These are phyloP conservation scores for Trifolium repens DNA, from an alignment of 306 rosid genomes.

Conservation along the genomic window DNA sequence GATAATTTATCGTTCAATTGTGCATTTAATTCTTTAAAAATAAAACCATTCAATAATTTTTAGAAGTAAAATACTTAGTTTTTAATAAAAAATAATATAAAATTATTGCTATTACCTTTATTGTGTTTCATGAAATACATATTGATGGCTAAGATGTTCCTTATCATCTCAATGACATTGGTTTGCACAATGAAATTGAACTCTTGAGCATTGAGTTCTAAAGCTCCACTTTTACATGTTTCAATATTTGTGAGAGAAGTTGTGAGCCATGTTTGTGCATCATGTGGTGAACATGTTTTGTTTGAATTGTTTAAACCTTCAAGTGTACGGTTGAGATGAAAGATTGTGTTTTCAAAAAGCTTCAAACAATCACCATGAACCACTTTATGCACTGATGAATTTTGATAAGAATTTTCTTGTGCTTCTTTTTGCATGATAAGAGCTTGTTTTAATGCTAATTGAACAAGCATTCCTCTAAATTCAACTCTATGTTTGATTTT, in stretches of 20 bases:
- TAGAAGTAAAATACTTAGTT: not conserved
- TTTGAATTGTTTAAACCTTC: constrained; percentile 39
- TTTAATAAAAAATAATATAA: not conserved
- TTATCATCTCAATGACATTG: constrained; percentile 71
- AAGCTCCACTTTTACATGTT: constrained; percentile 61
- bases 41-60: too few relatives aligned
- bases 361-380: constrained; percentile 60
- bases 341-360: constrained; percentile 55
- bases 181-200: constrained; percentile 47
- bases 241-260: constrained; percentile 73
- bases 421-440: constrained; percentile 42
- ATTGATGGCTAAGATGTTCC: constrained; percentile 78
- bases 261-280: constrained; percentile 91
- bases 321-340: constrained; percentile 63
- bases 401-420: not conserved
- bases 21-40: too few relatives aligned
- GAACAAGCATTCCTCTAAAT: constrained; percentile 50
- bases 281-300: constrained; percentile 45
- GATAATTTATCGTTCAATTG: too few relatives aligned
- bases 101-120: not conserved
- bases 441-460: constrained; percentile 58
- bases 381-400: not conserved
- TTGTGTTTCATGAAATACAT: constrained; percentile 38
- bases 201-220: constrained; percentile 53
- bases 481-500: constrained; percentile 46